phyloP scores from a whole-genome alignment of 371 early-diverging fungal genomes.

The Dichotomocladium elegans region DNA sequence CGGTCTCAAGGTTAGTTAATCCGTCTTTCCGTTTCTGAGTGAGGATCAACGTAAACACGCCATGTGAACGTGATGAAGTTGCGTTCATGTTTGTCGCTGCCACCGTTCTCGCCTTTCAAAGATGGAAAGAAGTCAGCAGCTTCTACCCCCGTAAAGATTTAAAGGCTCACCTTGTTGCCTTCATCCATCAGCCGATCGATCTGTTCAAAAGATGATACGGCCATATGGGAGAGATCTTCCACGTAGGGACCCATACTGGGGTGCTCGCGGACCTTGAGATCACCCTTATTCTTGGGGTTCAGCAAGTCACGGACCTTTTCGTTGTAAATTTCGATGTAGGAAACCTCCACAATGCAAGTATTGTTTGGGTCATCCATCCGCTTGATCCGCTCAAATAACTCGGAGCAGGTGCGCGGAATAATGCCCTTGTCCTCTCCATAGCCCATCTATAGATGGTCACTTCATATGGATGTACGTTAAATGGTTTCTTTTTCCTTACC shows the following conservation, averaged over 20 bases:
- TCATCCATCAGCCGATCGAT: constrained; percentile 80
- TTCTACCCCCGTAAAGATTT: too few relatives aligned
- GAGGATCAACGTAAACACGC: constrained; percentile 86
- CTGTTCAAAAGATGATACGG: constrained; percentile 75
- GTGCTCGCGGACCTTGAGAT: constrained; percentile 86
- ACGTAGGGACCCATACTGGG: constrained; percentile 89
- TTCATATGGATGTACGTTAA: background rate
- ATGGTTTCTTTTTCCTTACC: constrained; percentile 42
- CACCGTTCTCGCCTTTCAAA: constrained; percentile 73
- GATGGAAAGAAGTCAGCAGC: background rate
- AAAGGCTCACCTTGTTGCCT: constrained; percentile 70
- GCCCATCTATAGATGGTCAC: constrained; percentile 47
- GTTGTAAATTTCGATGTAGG: constrained; percentile 82
- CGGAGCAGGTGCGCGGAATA: constrained; percentile 77
- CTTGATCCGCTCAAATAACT: constrained; percentile 70
- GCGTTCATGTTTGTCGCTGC: constrained; percentile 97
- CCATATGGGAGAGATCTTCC: constrained; percentile 83
- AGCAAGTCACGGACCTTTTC: constrained; percentile 92
- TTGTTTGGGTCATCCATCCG: constrained; percentile 37
- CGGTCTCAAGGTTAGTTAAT: constrained; percentile 64
- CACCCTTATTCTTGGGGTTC: constrained; percentile 72
- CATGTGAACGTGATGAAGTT: constrained; percentile 91
- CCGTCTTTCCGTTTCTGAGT: constrained; percentile 63
- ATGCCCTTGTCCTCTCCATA: constrained; percentile 73
- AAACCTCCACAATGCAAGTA: constrained; percentile 75